Conservation (phyloP, 768 basidiomycete species). For the Boletus pseudopeckii region DNA sequence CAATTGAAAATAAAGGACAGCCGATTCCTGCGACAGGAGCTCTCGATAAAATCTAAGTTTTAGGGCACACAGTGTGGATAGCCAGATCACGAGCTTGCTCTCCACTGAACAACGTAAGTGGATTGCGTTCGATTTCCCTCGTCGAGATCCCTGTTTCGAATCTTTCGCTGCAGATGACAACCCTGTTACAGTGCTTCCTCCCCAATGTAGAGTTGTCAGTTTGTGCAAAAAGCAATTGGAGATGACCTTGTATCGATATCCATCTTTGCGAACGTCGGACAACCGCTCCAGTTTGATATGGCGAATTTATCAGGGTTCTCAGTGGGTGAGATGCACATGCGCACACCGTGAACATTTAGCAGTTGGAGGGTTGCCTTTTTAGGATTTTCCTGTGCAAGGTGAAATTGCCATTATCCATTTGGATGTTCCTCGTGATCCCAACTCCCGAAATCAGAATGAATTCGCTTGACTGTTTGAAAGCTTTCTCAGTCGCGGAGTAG, state of each 20-base stretch:
- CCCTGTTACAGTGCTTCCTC: conserved; percentile 7
- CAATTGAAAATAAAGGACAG: too few relatives aligned
- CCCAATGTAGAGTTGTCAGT: not conserved
- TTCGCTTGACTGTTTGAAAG: conserved; percentile 7
- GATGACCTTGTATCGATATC: not conserved
- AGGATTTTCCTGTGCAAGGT: not conserved
- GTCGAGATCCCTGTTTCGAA: not conserved
- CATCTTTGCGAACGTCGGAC: not conserved
- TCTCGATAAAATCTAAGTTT: conserved; percentile 8
- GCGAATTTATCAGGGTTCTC: not conserved
- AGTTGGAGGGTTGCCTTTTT: conserved; percentile 6
- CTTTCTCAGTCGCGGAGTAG: conserved; percentile 3
- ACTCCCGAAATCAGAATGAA: conserved; percentile 9
- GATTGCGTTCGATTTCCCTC: not conserved
- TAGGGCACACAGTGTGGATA: conserved; percentile 11
- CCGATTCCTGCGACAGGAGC: too few relatives aligned
- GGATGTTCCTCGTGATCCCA: conserved; percentile 12
- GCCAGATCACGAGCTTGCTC: too few relatives aligned
- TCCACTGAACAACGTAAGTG: too few relatives aligned
- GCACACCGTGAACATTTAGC: not conserved
- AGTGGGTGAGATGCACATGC: too few relatives aligned
- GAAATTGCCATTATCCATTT: not conserved
- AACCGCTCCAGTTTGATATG: not conserved
- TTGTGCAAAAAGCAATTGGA: not conserved
- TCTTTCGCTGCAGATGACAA: not conserved